Evolutionary conservation across 495 filamentous ascomycete genomes (phyloP).

Genomic region (Astrocystis sublimbata): DNA sequence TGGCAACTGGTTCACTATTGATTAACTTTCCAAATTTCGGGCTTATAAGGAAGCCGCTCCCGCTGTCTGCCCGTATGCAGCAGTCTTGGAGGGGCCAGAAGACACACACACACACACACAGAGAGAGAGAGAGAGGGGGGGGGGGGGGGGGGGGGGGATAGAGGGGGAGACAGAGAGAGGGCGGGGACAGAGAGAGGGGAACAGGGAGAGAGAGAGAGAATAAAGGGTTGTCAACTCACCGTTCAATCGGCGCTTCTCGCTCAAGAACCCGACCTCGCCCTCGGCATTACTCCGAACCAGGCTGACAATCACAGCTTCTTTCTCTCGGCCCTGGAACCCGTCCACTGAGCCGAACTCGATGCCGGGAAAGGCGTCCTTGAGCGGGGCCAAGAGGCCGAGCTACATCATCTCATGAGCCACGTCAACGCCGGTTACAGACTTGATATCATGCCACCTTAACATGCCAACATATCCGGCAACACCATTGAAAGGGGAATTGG

Average conservation of each 20-base stretch:
- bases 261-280: constrained; percentile 88
- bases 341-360: constrained; percentile 94
- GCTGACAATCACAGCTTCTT: constrained; percentile 90
- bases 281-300: constrained; percentile 86
- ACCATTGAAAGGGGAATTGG: background rate
- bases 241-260: constrained; percentile 90
- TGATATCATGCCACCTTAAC: background rate
- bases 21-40: background rate
- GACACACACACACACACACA: too few relatives aligned
- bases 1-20: constrained; percentile 63
- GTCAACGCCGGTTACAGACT: constrained; percentile 5
- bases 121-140: too few relatives aligned
- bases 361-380: constrained; percentile 78
- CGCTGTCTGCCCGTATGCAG: background rate
- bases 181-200: background rate
- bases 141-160: too few relatives aligned
- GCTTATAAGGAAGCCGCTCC: background rate
- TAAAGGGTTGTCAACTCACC: constrained; percentile 54
- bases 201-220: constrained; percentile 2
- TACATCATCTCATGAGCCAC: constrained; percentile 27
- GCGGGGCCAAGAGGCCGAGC: constrained; percentile 71
- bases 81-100: background rate
- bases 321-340: constrained; percentile 96
- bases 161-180: too few relatives aligned
- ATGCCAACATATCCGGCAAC: background rate